Base-by-base conservation (phyloP, 164 flowering plant genomes). In the Macadamia integrifolia region DNA sequence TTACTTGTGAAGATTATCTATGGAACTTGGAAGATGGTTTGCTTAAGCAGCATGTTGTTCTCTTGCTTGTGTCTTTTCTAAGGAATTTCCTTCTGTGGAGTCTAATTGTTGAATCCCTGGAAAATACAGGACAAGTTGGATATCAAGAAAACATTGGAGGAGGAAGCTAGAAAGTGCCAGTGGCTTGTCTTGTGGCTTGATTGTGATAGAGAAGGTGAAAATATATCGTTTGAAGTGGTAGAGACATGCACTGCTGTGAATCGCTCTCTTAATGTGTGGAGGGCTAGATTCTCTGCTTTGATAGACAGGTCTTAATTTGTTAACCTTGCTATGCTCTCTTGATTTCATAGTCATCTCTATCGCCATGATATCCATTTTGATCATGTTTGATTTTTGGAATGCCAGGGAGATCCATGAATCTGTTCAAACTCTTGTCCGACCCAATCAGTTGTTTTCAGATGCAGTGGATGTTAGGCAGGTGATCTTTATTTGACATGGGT, bases 401-500 rank as follows among this genome's bases (percentile, higher is more conserved):
- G 12, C 65, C 80, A 89, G 98, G 85, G 99, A 89, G 15, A 90
- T 94, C 44, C 91, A 82, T 68, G 75, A 88, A 23, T 78, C 98
- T 0, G 86, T 82, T 60, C 96, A 88, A 71, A 80, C 81, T 69
- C 94, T 92, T 72, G 84, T 68, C 62, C 78, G 83, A 13, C 99
- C 98, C 1, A 86, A 92, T 75, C 76, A 85, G 61, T 71, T 81
- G 73, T 85, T 83, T 83, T 77, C 99, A 35, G 97, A 94, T 74
- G 99, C 99, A 1, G 99, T 94, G 61, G 99, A 94, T 82, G 96
- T 75, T 82, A 85, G 99, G 80, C 99, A 93, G 79, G 98, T 90
- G 68, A 77, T 80, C 35, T 32, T 35, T 10, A 31, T 31, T 29
- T 10, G 61, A 8, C 11, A 5, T 23, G 13, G 30, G 12, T 9